Conservation (phyloP, 1,284 basidiomycete species). For the Puccinia horiana region DNA sequence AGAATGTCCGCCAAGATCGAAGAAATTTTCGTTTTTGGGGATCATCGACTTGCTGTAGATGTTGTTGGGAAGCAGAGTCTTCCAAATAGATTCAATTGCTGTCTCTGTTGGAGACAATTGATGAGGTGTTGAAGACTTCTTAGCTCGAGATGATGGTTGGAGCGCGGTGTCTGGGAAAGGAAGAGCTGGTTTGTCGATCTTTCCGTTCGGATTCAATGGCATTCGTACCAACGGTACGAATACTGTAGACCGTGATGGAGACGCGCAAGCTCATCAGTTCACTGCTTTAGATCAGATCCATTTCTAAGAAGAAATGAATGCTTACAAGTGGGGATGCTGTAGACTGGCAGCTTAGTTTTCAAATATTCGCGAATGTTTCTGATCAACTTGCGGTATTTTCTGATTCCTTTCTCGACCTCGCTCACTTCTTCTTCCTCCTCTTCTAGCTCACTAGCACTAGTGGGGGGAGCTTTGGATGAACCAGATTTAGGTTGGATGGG, state of each 20-base stretch:
- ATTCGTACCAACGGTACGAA: conserved; percentile 92
- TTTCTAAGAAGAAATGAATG: not conserved
- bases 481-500: conserved; percentile 65
- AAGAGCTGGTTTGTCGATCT: conserved; percentile 96
- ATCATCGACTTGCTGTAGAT: conserved; percentile 66
- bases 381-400: conserved; percentile 81
- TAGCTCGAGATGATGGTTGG: conserved; percentile 62
- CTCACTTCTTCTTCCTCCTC: conserved; percentile 66
- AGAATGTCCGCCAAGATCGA: conserved; percentile 97
- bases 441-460: conserved; percentile 66
- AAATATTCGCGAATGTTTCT: conserved; percentile 91
- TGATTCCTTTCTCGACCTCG: conserved; percentile 71
- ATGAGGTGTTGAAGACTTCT: conserved; percentile 52
- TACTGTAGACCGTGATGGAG: conserved; percentile 63
- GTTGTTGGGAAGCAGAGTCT: conserved; percentile 76
- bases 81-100: conserved; percentile 80
- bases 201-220: conserved; percentile 98
- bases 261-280: not conserved
- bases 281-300: conserved; percentile 4
- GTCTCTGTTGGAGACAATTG: conserved; percentile 73
- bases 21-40: conserved; percentile 91
- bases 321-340: conserved; percentile 82
- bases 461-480: conserved; percentile 65
- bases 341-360: conserved; percentile 94
- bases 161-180: conserved; percentile 98